These are phyloP conservation scores for Medicago ruthenica DNA, from an alignment of 306 rosid genomes.

Conservation along the genomic window DNA sequence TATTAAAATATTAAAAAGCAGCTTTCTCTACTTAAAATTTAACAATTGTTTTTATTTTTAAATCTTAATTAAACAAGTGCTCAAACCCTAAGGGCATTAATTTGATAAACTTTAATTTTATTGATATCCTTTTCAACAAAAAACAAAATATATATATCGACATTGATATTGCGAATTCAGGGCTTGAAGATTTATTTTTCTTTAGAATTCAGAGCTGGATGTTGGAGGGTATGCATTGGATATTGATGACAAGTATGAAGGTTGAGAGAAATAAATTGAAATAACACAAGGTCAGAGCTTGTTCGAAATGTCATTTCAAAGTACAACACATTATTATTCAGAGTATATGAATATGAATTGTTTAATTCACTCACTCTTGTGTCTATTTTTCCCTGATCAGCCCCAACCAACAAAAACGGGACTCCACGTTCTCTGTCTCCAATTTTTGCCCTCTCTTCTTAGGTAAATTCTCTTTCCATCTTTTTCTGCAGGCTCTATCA, in stretches of 20 bases:
- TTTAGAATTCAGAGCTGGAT: background rate
- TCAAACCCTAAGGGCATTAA: too few relatives aligned
- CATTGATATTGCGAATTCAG: too few relatives aligned
- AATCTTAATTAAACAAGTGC: too few relatives aligned
- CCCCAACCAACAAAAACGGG: conserved; percentile 50
- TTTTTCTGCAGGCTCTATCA: conserved; percentile 9
- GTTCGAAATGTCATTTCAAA: conserved; percentile 71
- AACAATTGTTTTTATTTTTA: too few relatives aligned
- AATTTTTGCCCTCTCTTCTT: background rate
- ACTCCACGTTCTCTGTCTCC: conserved; percentile 46
- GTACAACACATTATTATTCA: conserved; percentile 6
- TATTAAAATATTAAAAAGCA: too few relatives aligned
- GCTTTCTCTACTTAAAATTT: too few relatives aligned
- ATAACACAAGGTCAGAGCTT: background rate
- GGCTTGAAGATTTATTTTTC: too few relatives aligned
- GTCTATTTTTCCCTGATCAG: conserved; percentile 35
- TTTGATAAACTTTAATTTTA: too few relatives aligned
- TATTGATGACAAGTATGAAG: conserved; percentile 52
- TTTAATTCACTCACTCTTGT: conserved; percentile 11
- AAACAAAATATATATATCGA: too few relatives aligned
- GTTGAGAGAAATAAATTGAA: background rate
- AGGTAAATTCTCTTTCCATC: background rate
- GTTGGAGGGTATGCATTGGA: conserved; percentile 52
- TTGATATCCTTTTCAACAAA: too few relatives aligned
- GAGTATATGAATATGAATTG: background rate